A percentile compares a stretch with the other conserved stretches of the same genome.
Conservation (phyloP, 2,329 filamentous ascomycete genomes). For the Chaetothyriales sp. region DNA sequence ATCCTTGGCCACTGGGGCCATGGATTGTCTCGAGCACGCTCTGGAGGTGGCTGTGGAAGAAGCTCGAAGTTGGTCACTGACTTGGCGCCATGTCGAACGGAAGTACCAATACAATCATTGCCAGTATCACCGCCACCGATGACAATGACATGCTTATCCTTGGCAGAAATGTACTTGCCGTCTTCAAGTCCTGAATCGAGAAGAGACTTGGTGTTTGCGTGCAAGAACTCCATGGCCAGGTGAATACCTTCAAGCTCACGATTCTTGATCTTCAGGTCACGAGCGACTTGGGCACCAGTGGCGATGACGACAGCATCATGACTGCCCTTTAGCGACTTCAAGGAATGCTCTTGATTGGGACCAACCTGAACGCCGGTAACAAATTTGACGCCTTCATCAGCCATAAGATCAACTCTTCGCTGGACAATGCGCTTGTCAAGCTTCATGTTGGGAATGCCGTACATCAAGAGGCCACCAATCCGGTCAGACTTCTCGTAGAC, state of each 20-base stretch:
- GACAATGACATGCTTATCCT: slow-evolving; percentile 89
- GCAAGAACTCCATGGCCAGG: slow-evolving; percentile 93
- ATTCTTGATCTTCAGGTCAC: slow-evolving; percentile 80
- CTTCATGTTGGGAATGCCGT: slow-evolving; percentile 99
- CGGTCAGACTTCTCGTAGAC: slow-evolving; percentile 90
- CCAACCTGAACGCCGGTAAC: slow-evolving; percentile 66
- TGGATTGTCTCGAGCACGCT: slow-evolving; percentile 86
- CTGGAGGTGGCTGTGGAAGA: slow-evolving; percentile 76
- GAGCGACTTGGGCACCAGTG: slow-evolving; percentile 83
- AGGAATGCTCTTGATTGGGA: slow-evolving; percentile 52
- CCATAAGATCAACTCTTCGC: slow-evolving; percentile 90
- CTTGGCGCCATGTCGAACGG: slow-evolving; percentile 86
- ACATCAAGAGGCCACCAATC: slow-evolving; percentile 86
- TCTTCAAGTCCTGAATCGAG: slow-evolving; percentile 81
- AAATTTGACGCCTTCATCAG: slow-evolving; percentile 72
- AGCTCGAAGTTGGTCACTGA: slow-evolving; percentile 95
- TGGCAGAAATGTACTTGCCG: slow-evolving; percentile 78
- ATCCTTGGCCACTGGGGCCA: slow-evolving; percentile 98
- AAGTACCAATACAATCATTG: slow-evolving; percentile 96
- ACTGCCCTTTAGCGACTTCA: slow-evolving; percentile 57
- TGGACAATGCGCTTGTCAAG: slow-evolving; percentile 96
- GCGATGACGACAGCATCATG: slow-evolving; percentile 81
- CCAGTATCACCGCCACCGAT: slow-evolving; percentile 96
- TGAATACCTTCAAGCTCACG: slow-evolving; percentile 83
- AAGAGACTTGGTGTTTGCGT: slow-evolving; percentile 94